Evolutionary conservation across 164 flowering plant species (phyloP), one percentile per base, ranked within the genome.

Genomic region (Annona squamosa): DNA sequence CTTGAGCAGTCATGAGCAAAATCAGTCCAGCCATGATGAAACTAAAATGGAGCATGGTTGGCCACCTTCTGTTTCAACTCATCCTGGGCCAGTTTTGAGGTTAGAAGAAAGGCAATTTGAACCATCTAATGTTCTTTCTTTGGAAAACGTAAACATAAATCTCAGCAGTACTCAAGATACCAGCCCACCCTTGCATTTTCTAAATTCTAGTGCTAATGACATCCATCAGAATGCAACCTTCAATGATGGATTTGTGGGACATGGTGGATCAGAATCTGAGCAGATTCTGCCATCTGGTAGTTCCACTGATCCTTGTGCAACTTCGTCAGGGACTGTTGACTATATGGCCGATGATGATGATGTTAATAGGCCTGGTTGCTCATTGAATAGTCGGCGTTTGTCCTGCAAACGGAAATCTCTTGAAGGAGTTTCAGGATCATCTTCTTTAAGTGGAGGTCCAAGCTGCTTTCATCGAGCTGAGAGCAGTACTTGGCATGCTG

Each of bases 371-470:
- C 84, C 86, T 72, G 87, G 83, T 76, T 69, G 81, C 80, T 83
- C 87, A 26, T 12, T 79, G 78, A 97, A 89, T 52, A 83, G 81
- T 68, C 83, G 90, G 0, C 94, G 87, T 18, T 68, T 85, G 42
- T 83, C 94, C 67, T 81, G 89, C 79, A 93, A 91, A 81, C 84
- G 98, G 73, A 93, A 93, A 79, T 81, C 88, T 47, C 64, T 85
- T 77, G 98, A 93, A 70, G 91, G 82, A 71, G 79, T 74, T 78
- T 74, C 79, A 41, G 91, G 91, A 12, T 90, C 68, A 2, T 66
- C 91, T 12, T 88, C 98, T 76, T 61, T 80, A 18, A 72, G 77
- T 79, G 90, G 88, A 73, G 82, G 79, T 67, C 73, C 85, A 43
- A 80, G 81, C 64, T 80, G 77, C 69, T 77, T 78, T 59, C 86